Percentiles rank a stretch among this genome's conserved stretches.
phyloP scores from a whole-genome alignment of 768 basidiomycete species.

The Hygrocybe punicea region DNA sequence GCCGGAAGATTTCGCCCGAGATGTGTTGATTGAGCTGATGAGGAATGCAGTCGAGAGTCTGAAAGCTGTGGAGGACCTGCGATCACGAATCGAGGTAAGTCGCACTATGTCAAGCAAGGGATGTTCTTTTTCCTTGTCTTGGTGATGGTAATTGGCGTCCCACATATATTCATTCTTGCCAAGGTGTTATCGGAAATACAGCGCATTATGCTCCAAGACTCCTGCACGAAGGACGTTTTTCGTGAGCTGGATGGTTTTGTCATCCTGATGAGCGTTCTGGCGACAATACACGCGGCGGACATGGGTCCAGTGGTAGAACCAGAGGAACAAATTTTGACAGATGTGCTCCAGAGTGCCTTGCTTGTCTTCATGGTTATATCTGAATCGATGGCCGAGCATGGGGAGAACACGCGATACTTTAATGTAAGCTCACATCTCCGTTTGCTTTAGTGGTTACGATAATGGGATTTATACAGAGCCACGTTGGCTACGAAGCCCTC shows the following conservation, averaged over 20 bases:
- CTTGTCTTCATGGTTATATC: constrained; percentile 63
- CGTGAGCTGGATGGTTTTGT: constrained; percentile 81
- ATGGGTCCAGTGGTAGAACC: constrained; percentile 34
- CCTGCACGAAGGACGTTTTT: constrained; percentile 68
- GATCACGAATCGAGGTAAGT: constrained; percentile 3
- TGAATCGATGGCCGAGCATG: constrained; percentile 57
- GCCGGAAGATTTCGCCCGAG: constrained; percentile 71
- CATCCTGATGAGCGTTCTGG: constrained; percentile 67
- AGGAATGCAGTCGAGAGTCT: constrained; percentile 65
- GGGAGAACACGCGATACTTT: constrained; percentile 60
- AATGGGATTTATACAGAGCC: constrained; percentile 32
- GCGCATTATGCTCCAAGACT: constrained; percentile 62
- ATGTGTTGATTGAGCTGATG: constrained; percentile 70
- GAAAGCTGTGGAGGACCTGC: constrained; percentile 49
- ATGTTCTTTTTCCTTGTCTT: no score
- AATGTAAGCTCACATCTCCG: constrained; percentile 43
- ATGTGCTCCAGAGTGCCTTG: constrained; percentile 51
- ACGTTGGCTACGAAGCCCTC: constrained; percentile 65
- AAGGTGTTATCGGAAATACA: constrained; percentile 68
- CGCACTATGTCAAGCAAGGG: no score
- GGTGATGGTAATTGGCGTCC: background rate
- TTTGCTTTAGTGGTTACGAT: background rate
- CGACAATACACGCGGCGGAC: constrained; percentile 46
- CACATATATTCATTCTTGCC: background rate
- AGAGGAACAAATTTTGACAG: constrained; percentile 36